These are phyloP conservation scores for Nannizziopsis arthrosporioides DNA, from an alignment of 2,329 filamentous ascomycete genomes.

Conservation along the genomic window DNA sequence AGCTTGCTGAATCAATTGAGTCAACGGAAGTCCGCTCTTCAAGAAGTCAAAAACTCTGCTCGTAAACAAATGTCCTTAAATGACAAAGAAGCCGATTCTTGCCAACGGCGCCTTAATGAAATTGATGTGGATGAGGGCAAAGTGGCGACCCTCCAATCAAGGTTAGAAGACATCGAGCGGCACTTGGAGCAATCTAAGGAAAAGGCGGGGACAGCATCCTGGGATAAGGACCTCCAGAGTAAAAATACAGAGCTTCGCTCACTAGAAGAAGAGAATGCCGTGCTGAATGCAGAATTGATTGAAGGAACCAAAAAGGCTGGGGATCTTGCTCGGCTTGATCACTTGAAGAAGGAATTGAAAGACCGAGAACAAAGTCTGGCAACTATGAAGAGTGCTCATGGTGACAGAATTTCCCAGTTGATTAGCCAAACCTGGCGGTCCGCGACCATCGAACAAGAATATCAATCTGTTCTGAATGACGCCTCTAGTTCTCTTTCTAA, in stretches of 20 bases:
- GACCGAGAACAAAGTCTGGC: slow-evolving; percentile 63
- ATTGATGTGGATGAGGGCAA: slow-evolving; percentile 78
- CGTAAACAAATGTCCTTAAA: slow-evolving; percentile 61
- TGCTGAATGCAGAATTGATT: slow-evolving; percentile 66
- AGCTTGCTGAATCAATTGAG: slow-evolving; percentile 60
- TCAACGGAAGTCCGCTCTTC: slow-evolving; percentile 58
- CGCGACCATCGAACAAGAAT: slow-evolving; percentile 57
- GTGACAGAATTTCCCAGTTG: slow-evolving; percentile 53
- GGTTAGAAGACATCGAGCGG: slow-evolving; percentile 56
- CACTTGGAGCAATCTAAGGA: slow-evolving; percentile 51
- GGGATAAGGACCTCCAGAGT: slow-evolving; percentile 58
- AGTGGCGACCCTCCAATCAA: slow-evolving; percentile 63
- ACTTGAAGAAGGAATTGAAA: slow-evolving; percentile 66
- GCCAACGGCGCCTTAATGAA: slow-evolving; percentile 58
- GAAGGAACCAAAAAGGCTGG: slow-evolving; percentile 70
- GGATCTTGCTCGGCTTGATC: slow-evolving; percentile 72
- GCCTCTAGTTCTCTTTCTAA: slow-evolving; percentile 50
- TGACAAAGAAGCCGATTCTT: slow-evolving; percentile 53
- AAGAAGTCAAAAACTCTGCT: slow-evolving; percentile 61
- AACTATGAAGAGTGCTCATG: slow-evolving; percentile 65
- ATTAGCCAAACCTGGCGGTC: slow-evolving; percentile 58
- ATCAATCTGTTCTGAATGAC: slow-evolving; percentile 50
- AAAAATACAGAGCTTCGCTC: slow-evolving; percentile 54
- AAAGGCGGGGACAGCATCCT: slow-evolving; percentile 52
- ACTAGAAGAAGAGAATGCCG: slow-evolving; percentile 60